Conservation (phyloP, 2,329 filamentous ascomycete genomes). For the Fusarium poae region DNA sequence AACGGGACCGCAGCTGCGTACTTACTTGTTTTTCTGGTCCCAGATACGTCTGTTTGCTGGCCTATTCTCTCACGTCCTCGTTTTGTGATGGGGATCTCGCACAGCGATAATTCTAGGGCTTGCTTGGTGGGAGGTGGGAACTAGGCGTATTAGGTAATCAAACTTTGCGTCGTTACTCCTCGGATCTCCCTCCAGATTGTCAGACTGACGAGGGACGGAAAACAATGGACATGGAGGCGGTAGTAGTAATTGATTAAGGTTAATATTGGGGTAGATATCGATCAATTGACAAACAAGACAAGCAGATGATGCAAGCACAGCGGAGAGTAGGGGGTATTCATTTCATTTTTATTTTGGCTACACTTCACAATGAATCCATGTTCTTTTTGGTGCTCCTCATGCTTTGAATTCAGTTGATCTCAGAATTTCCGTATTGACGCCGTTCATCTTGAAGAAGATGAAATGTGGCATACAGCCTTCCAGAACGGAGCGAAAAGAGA, state of each 20-base stretch:
- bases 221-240: slow-evolving; percentile 8
- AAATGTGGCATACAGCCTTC: slow-evolving; percentile 75
- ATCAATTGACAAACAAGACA: neutral
- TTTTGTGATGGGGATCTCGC: slow-evolving; percentile 58
- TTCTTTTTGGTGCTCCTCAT: slow-evolving; percentile 49
- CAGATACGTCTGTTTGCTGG: slow-evolving; percentile 51
- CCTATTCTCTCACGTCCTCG: slow-evolving; percentile 52
- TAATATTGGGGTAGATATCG: slow-evolving; percentile 8
- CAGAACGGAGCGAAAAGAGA: slow-evolving; percentile 68
- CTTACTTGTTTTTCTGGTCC: slow-evolving; percentile 56
- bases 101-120: slow-evolving; percentile 62
- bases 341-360: slow-evolving; percentile 51
- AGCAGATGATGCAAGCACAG: slow-evolving; percentile 17
- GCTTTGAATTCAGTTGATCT: slow-evolving; percentile 59
- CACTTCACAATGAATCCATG: slow-evolving; percentile 52
- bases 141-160: slow-evolving; percentile 60
- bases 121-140: slow-evolving; percentile 57
- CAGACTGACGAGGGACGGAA: slow-evolving; percentile 27
- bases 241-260: slow-evolving; percentile 10
- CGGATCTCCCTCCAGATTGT: slow-evolving; percentile 16
- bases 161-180: slow-evolving; percentile 27
- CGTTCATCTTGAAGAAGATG: slow-evolving; percentile 70
- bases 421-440: slow-evolving; percentile 75
- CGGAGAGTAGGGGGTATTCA: slow-evolving; percentile 46
- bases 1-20: slow-evolving; percentile 42